phyloP scores from a whole-genome alignment of 2,329 filamentous ascomycete genomes.

The Chaetothyriales sp. region DNA sequence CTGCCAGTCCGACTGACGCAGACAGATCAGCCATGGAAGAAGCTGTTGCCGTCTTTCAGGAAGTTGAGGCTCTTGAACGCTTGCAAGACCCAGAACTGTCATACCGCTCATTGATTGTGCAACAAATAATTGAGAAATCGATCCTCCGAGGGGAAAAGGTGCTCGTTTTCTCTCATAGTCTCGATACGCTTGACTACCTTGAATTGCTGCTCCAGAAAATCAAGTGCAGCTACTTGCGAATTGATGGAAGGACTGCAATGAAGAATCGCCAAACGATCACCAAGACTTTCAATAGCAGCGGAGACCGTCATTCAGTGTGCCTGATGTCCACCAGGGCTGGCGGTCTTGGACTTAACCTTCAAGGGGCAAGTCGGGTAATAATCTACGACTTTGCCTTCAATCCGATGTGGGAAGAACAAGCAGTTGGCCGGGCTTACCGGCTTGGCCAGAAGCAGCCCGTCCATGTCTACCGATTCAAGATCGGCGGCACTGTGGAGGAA shows the following conservation, averaged over 20 bases:
- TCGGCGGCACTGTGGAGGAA: conserved; percentile 66
- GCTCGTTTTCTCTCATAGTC: conserved; percentile 63
- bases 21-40: conserved; percentile 4
- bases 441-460: conserved; percentile 69
- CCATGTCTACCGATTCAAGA: conserved; percentile 68
- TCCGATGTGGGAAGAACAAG: conserved; percentile 69
- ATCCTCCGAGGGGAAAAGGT: conserved; percentile 52
- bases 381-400: conserved; percentile 76
- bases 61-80: conserved; percentile 16
- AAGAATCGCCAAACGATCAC: conserved; percentile 45
- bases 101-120: conserved; percentile 52
- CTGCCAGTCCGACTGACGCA: background rate
- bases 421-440: conserved; percentile 71
- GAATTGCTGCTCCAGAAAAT: conserved; percentile 39
- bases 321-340: conserved; percentile 74
- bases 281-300: conserved; percentile 51
- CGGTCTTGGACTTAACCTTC: conserved; percentile 69
- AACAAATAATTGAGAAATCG: conserved; percentile 53
- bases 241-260: conserved; percentile 53
- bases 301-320: conserved; percentile 38
- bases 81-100: conserved; percentile 40
- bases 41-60: conserved; percentile 11
- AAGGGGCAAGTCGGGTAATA: conserved; percentile 68
- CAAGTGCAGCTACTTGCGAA: conserved; percentile 35
- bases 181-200: conserved; percentile 55